Conservation (phyloP, 768 basidiomycete species). For the Leccinum uliginosum region DNA sequence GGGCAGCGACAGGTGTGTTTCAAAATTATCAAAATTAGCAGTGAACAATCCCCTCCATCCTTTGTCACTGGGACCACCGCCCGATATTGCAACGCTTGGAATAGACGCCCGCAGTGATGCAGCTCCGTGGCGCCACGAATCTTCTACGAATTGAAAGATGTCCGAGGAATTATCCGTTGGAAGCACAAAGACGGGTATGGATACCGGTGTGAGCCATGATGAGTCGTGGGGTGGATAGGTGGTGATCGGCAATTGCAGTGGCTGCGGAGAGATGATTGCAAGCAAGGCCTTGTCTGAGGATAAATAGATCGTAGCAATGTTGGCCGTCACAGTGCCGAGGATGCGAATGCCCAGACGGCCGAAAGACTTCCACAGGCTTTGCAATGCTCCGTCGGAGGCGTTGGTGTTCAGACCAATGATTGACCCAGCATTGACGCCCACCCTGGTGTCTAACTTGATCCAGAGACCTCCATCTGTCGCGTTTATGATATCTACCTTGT, state of each 20-base stretch:
- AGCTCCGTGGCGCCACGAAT: constrained; percentile 54
- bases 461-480: constrained; percentile 59
- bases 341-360: constrained; percentile 63
- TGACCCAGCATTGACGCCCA: constrained; percentile 67
- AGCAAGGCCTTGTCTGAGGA: constrained; percentile 41
- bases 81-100: constrained; percentile 42
- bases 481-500: constrained; percentile 58
- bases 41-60: constrained; percentile 45
- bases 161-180: constrained; percentile 51
- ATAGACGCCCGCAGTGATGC: constrained; percentile 43
- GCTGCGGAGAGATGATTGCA: constrained; percentile 42
- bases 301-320: constrained; percentile 48
- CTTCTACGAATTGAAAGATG: constrained; percentile 47
- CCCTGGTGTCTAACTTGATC: constrained; percentile 50
- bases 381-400: constrained; percentile 40
- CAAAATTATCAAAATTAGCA: constrained; percentile 41
- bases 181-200: constrained; percentile 45
- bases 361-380: constrained; percentile 57
- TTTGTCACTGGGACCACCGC: constrained; percentile 40
- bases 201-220: constrained; percentile 57
- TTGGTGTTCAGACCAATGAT: constrained; percentile 52
- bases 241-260: constrained; percentile 53
- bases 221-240: constrained; percentile 33
- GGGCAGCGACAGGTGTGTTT: constrained; percentile 44
- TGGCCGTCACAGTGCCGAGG: constrained; percentile 54